Percentiles rank a stretch among this genome's conserved stretches.
These are phyloP conservation scores for Penicillium sp. DNA, from an alignment of 2,329 filamentous ascomycete genomes.

Conservation along the genomic window DNA sequence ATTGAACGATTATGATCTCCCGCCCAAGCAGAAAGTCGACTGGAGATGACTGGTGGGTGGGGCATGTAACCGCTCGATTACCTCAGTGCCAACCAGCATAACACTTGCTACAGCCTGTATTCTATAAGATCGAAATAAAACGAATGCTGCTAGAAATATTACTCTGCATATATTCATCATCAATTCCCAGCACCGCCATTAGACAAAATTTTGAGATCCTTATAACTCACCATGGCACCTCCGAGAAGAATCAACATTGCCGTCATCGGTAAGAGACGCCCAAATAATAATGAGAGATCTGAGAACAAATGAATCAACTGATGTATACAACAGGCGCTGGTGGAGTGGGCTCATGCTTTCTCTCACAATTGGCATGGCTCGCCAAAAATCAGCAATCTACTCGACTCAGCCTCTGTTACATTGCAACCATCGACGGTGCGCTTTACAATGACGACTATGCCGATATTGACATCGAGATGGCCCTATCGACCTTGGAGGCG, in stretches of 20 bases:
- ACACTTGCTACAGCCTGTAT: neutral
- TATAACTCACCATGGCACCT: neutral
- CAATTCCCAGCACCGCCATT: neutral
- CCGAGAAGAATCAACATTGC: neutral
- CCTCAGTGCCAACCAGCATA: neutral
- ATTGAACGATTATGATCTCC: neutral
- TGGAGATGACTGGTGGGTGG: neutral
- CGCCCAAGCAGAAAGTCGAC: neutral
- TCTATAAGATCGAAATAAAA: too few relatives aligned
- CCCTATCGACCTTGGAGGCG: neutral
- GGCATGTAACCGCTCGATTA: neutral
- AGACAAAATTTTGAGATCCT: neutral
- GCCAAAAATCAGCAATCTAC: neutral
- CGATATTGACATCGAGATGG: neutral
- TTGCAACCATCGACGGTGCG: neutral
- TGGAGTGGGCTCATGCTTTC: neutral
- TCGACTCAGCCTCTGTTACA: neutral
- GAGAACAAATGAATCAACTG: neutral
- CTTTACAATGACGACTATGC: neutral
- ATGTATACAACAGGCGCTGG: neutral
- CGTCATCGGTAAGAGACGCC: neutral
- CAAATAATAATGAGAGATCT: neutral
- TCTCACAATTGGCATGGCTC: neutral
- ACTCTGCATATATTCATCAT: too few relatives aligned
- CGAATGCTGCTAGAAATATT: too few relatives aligned